Conservation (phyloP, 495 filamentous ascomycete species). For the Cryomyces antarcticus region DNA sequence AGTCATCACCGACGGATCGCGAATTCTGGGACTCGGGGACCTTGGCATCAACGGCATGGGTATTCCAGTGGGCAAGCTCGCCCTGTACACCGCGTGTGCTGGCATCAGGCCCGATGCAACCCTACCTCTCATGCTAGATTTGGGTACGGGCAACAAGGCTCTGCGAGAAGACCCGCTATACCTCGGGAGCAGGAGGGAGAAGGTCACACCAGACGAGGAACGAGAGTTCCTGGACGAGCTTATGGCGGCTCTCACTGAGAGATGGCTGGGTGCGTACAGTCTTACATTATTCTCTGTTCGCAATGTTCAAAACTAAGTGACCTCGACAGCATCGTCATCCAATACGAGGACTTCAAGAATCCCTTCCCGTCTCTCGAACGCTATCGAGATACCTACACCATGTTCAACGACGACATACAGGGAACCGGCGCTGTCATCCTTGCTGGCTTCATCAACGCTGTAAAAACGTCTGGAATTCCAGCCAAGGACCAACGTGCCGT, state of each 20-base stretch:
- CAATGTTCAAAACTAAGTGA: background rate
- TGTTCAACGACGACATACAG: conserved; percentile 98
- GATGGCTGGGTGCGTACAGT: conserved; percentile 45
- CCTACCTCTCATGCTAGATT: conserved; percentile 76
- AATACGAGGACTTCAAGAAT: conserved; percentile 98
- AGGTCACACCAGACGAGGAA: conserved; percentile 62
- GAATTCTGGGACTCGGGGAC: conserved; percentile 89
- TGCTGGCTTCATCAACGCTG: conserved; percentile 83
- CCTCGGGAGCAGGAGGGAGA: conserved; percentile 68
- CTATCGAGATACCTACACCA: conserved; percentile 71
- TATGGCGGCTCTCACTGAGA: conserved; percentile 77
- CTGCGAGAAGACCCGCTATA: conserved; percentile 86
- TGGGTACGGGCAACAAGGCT: conserved; percentile 76
- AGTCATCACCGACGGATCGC: conserved; percentile 89
- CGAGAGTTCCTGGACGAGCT: conserved; percentile 92
- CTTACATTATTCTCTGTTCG: no score
- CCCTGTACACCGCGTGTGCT: conserved; percentile 87
- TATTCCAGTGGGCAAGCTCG: conserved; percentile 84
- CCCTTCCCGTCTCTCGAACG: conserved; percentile 86
- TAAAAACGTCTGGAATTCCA: conserved; percentile 69
- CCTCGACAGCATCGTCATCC: conserved; percentile 58
- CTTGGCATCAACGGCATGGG: conserved; percentile 95
- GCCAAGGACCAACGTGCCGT: conserved; percentile 82
- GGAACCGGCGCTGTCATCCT: conserved; percentile 93
- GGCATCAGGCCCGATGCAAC: conserved; percentile 87